Conservation (phyloP, 345 rosid genomes). For the Eucalyptus regnans region DNA sequence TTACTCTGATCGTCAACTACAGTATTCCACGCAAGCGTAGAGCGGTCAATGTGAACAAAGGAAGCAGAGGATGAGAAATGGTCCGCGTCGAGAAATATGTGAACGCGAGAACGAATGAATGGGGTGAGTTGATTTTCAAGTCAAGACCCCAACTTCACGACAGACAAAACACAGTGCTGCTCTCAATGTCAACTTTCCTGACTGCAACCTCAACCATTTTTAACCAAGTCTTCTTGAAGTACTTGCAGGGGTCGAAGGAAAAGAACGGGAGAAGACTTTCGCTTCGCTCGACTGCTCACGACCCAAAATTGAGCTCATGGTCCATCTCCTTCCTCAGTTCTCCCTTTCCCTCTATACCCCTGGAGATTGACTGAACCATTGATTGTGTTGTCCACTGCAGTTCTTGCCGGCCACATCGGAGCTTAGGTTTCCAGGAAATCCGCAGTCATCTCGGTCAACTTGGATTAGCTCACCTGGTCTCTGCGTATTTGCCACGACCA, state of each 20-base stretch:
- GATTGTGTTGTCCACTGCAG: background rate
- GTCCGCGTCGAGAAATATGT: background rate
- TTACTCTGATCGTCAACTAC: background rate
- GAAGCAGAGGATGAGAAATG: background rate
- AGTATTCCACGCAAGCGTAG: background rate
- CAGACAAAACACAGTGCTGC: background rate
- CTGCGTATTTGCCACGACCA: background rate
- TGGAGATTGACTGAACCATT: background rate
- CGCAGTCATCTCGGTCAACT: background rate
- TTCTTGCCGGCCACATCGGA: background rate
- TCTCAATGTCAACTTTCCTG: background rate
- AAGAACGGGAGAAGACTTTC: background rate
- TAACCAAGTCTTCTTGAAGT: background rate
- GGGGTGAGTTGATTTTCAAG: background rate
- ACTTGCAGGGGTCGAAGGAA: background rate
- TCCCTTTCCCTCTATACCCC: background rate
- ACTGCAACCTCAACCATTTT: background rate
- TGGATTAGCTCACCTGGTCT: background rate
- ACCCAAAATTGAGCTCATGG: background rate
- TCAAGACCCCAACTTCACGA: background rate
- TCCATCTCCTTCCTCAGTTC: background rate
- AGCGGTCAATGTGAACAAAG: background rate
- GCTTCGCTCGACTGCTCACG: background rate
- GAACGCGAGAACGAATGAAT: background rate
- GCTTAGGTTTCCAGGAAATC: background rate